A percentile compares a stretch with the other conserved stretches of the same genome.
These are phyloP conservation scores for Taphrina pruni DNA, from an alignment of 1,139 yeast genomes.

Conservation along the genomic window DNA sequence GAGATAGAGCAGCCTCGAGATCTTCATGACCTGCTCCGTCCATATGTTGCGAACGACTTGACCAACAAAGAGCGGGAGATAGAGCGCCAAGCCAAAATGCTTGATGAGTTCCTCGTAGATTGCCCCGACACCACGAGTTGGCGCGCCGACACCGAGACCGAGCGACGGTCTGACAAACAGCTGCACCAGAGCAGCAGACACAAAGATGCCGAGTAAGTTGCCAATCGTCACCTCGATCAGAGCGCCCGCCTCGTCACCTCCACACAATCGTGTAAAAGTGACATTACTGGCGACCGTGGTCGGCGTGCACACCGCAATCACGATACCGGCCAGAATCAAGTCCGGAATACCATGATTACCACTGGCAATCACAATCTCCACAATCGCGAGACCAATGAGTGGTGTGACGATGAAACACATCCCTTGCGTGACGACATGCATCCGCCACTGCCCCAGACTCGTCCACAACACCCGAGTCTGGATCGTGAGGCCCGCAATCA, in stretches of 20 bases:
- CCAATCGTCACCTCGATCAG: conserved; percentile 86
- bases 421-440: conserved; percentile 72
- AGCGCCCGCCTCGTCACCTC: conserved; percentile 79
- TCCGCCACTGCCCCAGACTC: conserved; percentile 77
- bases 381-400: conserved; percentile 75
- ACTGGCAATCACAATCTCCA: conserved; percentile 67
- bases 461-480: conserved; percentile 63
- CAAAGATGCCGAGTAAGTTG: conserved; percentile 79
- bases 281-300: conserved; percentile 91
- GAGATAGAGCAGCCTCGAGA: conserved; percentile 56
- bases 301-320: conserved; percentile 85
- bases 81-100: conserved; percentile 81
- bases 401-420: conserved; percentile 77
- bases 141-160: conserved; percentile 80
- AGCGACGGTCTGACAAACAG: conserved; percentile 62
- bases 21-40: conserved; percentile 63
- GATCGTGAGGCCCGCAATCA: conserved; percentile 81
- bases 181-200: conserved; percentile 83
- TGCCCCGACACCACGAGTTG: conserved; percentile 61
- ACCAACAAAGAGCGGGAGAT: conserved; percentile 86
- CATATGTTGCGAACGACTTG: conserved; percentile 76
- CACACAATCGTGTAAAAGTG: conserved; percentile 84
- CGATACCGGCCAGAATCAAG: conserved; percentile 78
- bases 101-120: conserved; percentile 80
- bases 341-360: conserved; percentile 64